Conservation (phyloP, 495 filamentous ascomycete genomes). For the Cercophora scortea region DNA sequence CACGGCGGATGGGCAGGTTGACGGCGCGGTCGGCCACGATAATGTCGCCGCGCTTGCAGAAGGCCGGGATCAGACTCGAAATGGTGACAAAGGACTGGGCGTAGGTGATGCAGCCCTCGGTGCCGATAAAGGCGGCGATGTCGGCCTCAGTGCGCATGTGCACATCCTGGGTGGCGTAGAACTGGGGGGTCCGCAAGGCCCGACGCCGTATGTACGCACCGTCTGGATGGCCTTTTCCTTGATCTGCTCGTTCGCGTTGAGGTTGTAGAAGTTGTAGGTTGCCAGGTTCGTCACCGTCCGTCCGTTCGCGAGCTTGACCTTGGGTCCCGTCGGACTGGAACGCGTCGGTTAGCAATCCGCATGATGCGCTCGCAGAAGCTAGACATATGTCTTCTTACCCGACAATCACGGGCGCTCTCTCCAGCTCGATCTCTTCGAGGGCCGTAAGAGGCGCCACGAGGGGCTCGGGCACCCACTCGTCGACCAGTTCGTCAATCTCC, state of each 20-base stretch:
- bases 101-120: conserved; percentile 84
- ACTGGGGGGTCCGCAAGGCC: conserved; percentile 94
- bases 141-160: conserved; percentile 96
- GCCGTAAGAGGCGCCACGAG: conserved; percentile 64
- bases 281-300: conserved; percentile 87
- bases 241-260: conserved; percentile 81
- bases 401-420: conserved; percentile 77
- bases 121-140: conserved; percentile 80
- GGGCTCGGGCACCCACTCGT: conserved; percentile 94
- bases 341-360: not conserved
- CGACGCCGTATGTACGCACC: conserved; percentile 89
- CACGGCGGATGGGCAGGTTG: conserved; percentile 90
- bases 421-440: conserved; percentile 73
- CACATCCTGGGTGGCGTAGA: conserved; percentile 98
- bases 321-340: conserved; percentile 75
- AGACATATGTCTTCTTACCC: conserved; percentile 47
- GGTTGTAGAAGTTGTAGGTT: conserved; percentile 95
- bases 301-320: conserved; percentile 80
- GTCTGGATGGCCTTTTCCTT: conserved; percentile 93
- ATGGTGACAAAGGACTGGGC: conserved; percentile 94
- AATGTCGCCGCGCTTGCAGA: conserved; percentile 94
- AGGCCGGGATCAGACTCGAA: conserved; percentile 86
- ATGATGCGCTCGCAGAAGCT: not conserved
- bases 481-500: conserved; percentile 95
- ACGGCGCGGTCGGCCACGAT: conserved; percentile 96